A percentile compares a stretch with the other conserved stretches of the same genome.
These are phyloP conservation scores for Trametes sp. DNA, from an alignment of 1,284 basidiomycete species.

Conservation along the genomic window DNA sequence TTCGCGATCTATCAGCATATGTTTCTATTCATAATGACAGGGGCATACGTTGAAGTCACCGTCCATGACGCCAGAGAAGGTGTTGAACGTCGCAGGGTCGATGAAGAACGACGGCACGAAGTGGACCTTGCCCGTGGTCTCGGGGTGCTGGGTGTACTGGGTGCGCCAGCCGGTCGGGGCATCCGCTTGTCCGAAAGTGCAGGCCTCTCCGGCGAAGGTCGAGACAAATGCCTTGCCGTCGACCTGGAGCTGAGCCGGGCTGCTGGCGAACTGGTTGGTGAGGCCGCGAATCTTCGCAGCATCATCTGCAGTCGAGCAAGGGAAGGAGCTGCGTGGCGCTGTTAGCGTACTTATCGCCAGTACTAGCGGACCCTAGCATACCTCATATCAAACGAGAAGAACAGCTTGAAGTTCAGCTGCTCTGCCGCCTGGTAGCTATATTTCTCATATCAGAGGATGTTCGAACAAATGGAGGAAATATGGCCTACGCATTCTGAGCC, in stretches of 20 bases:
- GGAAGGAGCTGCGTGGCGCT: constrained; percentile 51
- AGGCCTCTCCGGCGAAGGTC: constrained; percentile 82
- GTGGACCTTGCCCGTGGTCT: constrained; percentile 55
- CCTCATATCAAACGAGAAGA: constrained; percentile 85
- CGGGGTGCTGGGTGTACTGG: constrained; percentile 60
- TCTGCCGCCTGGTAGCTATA: constrained; percentile 59
- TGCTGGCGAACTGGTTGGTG: constrained; percentile 61
- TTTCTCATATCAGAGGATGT: too few species aligned
- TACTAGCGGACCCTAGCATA: constrained; percentile 41
- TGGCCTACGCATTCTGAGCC: constrained; percentile 72
- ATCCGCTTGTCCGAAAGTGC: constrained; percentile 68
- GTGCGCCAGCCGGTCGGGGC: constrained; percentile 61
- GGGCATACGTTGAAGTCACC: constrained; percentile 65
- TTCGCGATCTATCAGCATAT: constrained; percentile 10
- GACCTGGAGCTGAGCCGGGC: constrained; percentile 72
- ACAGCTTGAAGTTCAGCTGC: constrained; percentile 75
- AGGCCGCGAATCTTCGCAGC: constrained; percentile 64
- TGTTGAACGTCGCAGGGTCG: constrained; percentile 56
- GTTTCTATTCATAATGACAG: background rate
- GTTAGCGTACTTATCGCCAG: background rate
- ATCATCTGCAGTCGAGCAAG: constrained; percentile 63
- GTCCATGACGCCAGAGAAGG: constrained; percentile 58
- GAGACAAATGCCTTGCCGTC: constrained; percentile 70
- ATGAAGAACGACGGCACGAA: constrained; percentile 77
- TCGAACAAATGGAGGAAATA: too few species aligned